These are phyloP conservation scores for Nakazawaea ishiwadae DNA, from an alignment of 805 yeast species.

Conservation along the genomic window DNA sequence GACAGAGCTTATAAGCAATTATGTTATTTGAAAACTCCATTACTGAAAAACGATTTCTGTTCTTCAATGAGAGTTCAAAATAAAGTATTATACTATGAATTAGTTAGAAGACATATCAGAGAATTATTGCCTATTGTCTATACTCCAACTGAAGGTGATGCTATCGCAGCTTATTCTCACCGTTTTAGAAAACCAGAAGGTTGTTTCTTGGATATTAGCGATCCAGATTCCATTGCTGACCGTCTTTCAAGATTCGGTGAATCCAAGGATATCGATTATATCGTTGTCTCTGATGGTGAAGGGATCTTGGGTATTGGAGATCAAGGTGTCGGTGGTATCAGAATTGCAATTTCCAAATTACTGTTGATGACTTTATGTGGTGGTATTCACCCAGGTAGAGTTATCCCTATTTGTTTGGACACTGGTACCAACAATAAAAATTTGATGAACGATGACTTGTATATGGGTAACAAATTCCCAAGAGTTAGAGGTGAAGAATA, in stretches of 20 bases:
- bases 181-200: conserved; percentile 96
- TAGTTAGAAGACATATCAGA: conserved; percentile 82
- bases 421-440: conserved; percentile 89
- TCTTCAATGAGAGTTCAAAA: conserved; percentile 89
- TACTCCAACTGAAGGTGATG: conserved; percentile 94
- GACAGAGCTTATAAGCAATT: conserved; percentile 89
- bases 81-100: conserved; percentile 82
- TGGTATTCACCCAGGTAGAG: conserved; percentile 95
- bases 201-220: conserved; percentile 81
- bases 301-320: conserved; percentile 98
- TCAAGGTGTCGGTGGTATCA: conserved; percentile 96
- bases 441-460: conserved; percentile 75
- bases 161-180: conserved; percentile 87
- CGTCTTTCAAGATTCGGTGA: conserved; percentile 77
- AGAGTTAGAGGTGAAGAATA: conserved; percentile 86
- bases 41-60: conserved; percentile 91
- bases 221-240: conserved; percentile 72
- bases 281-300: conserved; percentile 95
- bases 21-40: conserved; percentile 69
- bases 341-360: conserved; percentile 88
- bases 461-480: conserved; percentile 86
- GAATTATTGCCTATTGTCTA: conserved; percentile 83
- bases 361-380: conserved; percentile 97
- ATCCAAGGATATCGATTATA: conserved; percentile 88
- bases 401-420: conserved; percentile 84